phyloP scores from a whole-genome alignment of 1,284 basidiomycete species.

The Heliocybe sulcata region DNA sequence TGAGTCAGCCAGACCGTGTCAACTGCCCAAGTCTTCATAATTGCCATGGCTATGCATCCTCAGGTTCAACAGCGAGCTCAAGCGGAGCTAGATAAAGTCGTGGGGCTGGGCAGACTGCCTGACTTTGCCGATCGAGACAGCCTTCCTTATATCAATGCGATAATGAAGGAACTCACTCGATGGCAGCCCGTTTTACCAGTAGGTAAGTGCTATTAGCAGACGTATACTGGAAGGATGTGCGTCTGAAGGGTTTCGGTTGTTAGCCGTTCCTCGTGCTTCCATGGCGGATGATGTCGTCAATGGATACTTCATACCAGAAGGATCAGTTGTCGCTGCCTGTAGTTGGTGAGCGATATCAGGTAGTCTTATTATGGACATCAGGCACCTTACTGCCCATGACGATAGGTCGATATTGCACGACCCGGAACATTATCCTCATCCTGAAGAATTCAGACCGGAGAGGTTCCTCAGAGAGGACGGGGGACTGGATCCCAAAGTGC shows the following conservation, averaged over 20 bases:
- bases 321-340: slow-evolving; percentile 21
- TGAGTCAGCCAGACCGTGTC: slow-evolving; percentile 2
- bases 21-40: background rate
- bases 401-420: slow-evolving; percentile 14
- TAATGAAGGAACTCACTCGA: background rate
- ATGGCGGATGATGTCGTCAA: slow-evolving; percentile 24
- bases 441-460: slow-evolving; percentile 12
- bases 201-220: background rate
- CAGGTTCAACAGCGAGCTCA: slow-evolving; percentile 3
- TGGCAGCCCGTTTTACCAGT: background rate
- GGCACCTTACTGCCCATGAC: too few species aligned
- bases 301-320: slow-evolving; percentile 25
- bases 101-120: slow-evolving; percentile 1
- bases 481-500: background rate
- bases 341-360: too few species aligned
- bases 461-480: slow-evolving; percentile 14
- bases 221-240: slow-evolving; percentile 8
- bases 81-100: slow-evolving; percentile 2
- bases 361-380: too few species aligned
- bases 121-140: background rate
- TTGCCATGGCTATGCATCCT: slow-evolving; percentile 1
- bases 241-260: background rate
- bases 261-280: slow-evolving; percentile 19
- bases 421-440: slow-evolving; percentile 10
- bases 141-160: slow-evolving; percentile 3